Percentiles rank a stretch among this genome's conserved stretches.
Conservation (phyloP, 306 rosid genomes). For the Cucurbita pepo region DNA sequence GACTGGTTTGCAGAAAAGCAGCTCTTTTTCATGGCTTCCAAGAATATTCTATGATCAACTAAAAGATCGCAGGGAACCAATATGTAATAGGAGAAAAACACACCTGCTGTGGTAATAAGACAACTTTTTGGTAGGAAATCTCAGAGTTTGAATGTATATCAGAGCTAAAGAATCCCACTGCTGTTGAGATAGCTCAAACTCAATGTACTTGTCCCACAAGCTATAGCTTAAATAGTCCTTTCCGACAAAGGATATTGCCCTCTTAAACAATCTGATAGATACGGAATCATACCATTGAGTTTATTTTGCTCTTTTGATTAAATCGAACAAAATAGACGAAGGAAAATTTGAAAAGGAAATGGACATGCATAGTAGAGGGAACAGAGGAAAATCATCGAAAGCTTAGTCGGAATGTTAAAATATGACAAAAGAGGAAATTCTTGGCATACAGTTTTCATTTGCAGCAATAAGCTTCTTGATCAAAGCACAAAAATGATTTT, state of each 20-base stretch:
- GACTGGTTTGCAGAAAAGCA: neutral
- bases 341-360: neutral
- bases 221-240: slow-evolving; percentile 64
- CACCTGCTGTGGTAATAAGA: slow-evolving; percentile 54
- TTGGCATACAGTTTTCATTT: neutral
- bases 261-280: slow-evolving; percentile 43
- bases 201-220: slow-evolving; percentile 81
- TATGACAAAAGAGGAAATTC: neutral
- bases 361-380: neutral
- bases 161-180: slow-evolving; percentile 60
- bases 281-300: slow-evolving; percentile 9
- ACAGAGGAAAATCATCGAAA: neutral
- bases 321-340: slow-evolving; percentile 8
- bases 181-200: slow-evolving; percentile 68
- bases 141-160: slow-evolving; percentile 60
- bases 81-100: neutral
- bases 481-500: neutral
- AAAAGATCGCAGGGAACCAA: neutral
- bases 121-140: slow-evolving; percentile 73
- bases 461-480: neutral
- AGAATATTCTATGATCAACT: neutral
- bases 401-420: neutral
- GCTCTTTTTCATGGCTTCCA: neutral
- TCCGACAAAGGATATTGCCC: slow-evolving; percentile 75
- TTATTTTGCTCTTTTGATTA: neutral